These are phyloP conservation scores for Aspergillus phoenicis DNA, from an alignment of 2,329 filamentous ascomycete genomes.

Conservation along the genomic window DNA sequence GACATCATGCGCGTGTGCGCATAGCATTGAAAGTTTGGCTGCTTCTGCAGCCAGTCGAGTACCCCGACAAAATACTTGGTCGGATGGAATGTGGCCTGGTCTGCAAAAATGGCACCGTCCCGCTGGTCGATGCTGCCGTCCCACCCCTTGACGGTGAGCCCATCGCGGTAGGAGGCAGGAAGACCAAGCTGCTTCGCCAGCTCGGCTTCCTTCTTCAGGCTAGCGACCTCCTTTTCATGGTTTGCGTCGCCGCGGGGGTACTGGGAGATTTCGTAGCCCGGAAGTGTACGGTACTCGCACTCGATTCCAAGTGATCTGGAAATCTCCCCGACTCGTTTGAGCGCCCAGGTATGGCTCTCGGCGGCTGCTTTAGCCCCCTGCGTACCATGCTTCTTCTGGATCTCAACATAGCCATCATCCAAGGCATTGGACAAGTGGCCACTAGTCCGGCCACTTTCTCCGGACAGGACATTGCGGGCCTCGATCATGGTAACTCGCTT, in stretches of 20 bases:
- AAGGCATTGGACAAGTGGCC: slow-evolving; percentile 59
- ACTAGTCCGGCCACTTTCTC: slow-evolving; percentile 56
- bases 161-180: slow-evolving; percentile 41
- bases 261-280: slow-evolving; percentile 55
- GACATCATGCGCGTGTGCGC: slow-evolving; percentile 54
- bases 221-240: slow-evolving; percentile 50
- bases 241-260: slow-evolving; percentile 46
- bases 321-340: slow-evolving; percentile 56
- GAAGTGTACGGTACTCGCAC: slow-evolving; percentile 58
- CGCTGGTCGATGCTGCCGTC: slow-evolving; percentile 54
- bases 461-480: slow-evolving; percentile 56
- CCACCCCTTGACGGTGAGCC: slow-evolving; percentile 56
- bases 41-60: slow-evolving; percentile 54
- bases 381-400: slow-evolving; percentile 56
- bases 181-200: slow-evolving; percentile 50
- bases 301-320: slow-evolving; percentile 54
- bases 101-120: slow-evolving; percentile 50
- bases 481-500: slow-evolving; percentile 56
- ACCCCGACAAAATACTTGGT: slow-evolving; percentile 59
- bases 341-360: slow-evolving; percentile 59
- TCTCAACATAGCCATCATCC: slow-evolving; percentile 56
- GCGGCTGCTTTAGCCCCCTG: slow-evolving; percentile 53
- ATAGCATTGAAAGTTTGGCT: slow-evolving; percentile 58
- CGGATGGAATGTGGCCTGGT: slow-evolving; percentile 60
- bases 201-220: slow-evolving; percentile 51